Base-by-base conservation (phyloP, 2,329 filamentous ascomycete species). In the Penicillium paneum region DNA sequence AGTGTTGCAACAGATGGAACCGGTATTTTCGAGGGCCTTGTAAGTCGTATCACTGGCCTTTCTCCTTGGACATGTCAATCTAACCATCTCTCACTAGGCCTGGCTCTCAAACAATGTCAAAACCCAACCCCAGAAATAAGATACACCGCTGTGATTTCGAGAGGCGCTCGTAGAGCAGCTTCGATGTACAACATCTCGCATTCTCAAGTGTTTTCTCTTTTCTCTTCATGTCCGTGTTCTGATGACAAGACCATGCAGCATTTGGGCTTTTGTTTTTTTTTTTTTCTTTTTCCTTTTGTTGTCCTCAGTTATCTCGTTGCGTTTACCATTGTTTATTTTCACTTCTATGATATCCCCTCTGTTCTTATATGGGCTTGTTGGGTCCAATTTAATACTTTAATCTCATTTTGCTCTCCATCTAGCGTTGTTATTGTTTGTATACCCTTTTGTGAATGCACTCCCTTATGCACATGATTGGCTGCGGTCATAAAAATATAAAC, bases 51-150 rank as follows among this genome's bases (percentile, higher is more conserved):
- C 17, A 19, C 28, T 13, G 13, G 13, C 17, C 11, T 47, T 26
- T 35, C 19, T 17, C 15, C 13, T 17, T 38, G 31, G 35, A n/a
- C 8, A 28, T 17, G 31, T 28, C 39, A 44, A 31, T 32, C 47
- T 43, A 34, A 57, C 44, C 44, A n/a, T 48, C 31, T 45, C 56
- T 56, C 49, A 45, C 21, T 59, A 83, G 81, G 79, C 86, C 51
- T 92, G 89, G 89, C 80, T 93, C 62, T 91, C 88, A 62, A 90
- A 90, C 77, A 92, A 91, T 70, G 87, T 92, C 76, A 92, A 92
- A 78, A 76, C 75, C 29, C 74, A 71, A 54, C 72, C 76, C 29
- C 64, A 69, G 59, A 75, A 74, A 70, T 74, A 71, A 67, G 40
- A 44, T 47, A 42, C 43, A 55, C 55, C 55, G 55, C 52, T 54